phyloP scores from a whole-genome alignment of 1,284 basidiomycete species.

The Porogramme epimiltina region DNA sequence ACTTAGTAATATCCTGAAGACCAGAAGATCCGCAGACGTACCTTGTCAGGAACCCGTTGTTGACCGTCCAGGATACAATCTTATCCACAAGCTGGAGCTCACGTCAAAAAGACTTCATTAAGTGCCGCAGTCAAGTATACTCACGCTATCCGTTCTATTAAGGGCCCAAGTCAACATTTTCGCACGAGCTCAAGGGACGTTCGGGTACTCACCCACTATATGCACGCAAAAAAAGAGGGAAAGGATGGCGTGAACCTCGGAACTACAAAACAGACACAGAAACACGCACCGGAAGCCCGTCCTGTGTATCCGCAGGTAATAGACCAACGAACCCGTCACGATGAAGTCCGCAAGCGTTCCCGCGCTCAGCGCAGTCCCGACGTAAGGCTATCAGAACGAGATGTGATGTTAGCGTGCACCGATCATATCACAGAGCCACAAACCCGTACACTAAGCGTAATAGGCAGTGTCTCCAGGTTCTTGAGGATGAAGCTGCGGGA shows the following conservation, averaged over 20 bases:
- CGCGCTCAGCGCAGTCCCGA: not conserved
- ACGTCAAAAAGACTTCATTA: not conserved
- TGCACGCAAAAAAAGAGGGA: too few species aligned
- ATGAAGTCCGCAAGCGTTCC: constrained; percentile 2
- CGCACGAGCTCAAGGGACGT: too few species aligned
- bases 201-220: too few species aligned
- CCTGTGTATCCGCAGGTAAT: not conserved
- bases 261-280: too few species aligned
- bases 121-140: too few species aligned
- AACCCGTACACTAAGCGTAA: not conserved
- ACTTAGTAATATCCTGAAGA: not conserved
- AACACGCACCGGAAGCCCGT: not conserved
- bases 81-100: not conserved
- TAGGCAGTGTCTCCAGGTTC: not conserved
- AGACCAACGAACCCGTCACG: not conserved
- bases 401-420: not conserved
- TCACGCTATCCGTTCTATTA: constrained; percentile 3
- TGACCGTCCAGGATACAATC: constrained; percentile 2
- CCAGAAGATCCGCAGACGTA: not conserved
- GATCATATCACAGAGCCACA: not conserved
- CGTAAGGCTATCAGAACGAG: not conserved
- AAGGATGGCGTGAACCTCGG: too few species aligned
- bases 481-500: constrained; percentile 5
- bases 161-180: too few species aligned
- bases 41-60: constrained; percentile 1